These are phyloP conservation scores for Zopfia rhizophila DNA, from an alignment of 2,329 filamentous ascomycete species.

Conservation along the genomic window DNA sequence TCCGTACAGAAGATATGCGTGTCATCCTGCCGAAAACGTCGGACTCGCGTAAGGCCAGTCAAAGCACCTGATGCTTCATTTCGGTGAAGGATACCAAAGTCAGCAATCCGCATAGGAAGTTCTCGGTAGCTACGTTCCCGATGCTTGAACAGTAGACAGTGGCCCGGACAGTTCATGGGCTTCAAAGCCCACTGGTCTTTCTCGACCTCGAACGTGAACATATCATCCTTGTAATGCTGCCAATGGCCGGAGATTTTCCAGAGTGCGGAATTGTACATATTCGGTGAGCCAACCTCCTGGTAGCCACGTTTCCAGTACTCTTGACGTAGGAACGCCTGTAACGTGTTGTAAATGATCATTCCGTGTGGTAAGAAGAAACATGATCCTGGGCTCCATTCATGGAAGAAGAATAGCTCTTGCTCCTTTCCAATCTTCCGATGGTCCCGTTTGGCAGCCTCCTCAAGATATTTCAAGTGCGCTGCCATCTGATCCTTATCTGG, in stretches of 20 bases:
- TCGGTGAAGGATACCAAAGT: constrained; percentile 94
- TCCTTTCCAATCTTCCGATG: constrained; percentile 94
- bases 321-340: constrained; percentile 81
- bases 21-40: constrained; percentile 96
- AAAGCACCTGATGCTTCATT: constrained; percentile 96
- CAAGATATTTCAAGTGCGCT: constrained; percentile 93
- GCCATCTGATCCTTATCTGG: constrained; percentile 95
- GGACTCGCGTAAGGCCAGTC: constrained; percentile 88
- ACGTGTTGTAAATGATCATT: constrained; percentile 89
- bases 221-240: constrained; percentile 92
- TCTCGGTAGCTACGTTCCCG: constrained; percentile 88
- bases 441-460: constrained; percentile 97
- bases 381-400: constrained; percentile 90
- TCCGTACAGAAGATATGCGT: constrained; percentile 94
- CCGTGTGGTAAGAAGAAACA: constrained; percentile 94
- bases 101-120: constrained; percentile 89
- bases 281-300: constrained; percentile 93
- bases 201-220: constrained; percentile 87
- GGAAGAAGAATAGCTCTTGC: constrained; percentile 98
- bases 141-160: constrained; percentile 88
- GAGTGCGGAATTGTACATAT: constrained; percentile 92
- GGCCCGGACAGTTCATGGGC: constrained; percentile 98
- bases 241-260: constrained; percentile 98
- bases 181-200: constrained; percentile 89
- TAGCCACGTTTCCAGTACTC: constrained; percentile 96